These are phyloP conservation scores for Gamsiella multidivaricata DNA, from an alignment of 192 early-diverging fungal species.

Conservation along the genomic window DNA sequence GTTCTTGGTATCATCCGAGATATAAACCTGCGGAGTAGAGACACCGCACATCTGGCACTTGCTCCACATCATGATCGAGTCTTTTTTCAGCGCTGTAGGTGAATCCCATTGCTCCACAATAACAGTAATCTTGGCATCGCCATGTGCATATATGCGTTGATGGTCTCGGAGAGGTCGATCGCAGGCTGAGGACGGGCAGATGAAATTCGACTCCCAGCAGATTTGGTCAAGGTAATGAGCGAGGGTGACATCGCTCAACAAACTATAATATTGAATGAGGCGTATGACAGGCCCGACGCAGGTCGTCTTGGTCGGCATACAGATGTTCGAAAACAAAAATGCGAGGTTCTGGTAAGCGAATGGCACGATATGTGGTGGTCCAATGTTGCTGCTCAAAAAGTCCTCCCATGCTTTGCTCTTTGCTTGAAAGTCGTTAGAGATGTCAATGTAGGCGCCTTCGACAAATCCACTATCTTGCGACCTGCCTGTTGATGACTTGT, in stretches of 20 bases:
- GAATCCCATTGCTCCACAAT: slow-evolving; percentile 61
- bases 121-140: slow-evolving; percentile 80
- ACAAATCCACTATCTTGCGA: slow-evolving; percentile 54
- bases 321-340: slow-evolving; percentile 78
- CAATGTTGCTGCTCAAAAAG: slow-evolving; percentile 67
- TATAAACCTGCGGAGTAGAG: slow-evolving; percentile 75
- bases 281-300: slow-evolving; percentile 81
- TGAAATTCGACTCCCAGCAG: slow-evolving; percentile 72
- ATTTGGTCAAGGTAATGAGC: slow-evolving; percentile 90
- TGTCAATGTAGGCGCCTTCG: slow-evolving; percentile 58
- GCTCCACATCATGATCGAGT: slow-evolving; percentile 91
- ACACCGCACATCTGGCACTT: slow-evolving; percentile 80
- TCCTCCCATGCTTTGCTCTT: slow-evolving; percentile 63
- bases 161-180: slow-evolving; percentile 84
- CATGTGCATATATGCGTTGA: slow-evolving; percentile 89
- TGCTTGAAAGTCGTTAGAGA: slow-evolving; percentile 55
- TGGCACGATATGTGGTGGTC: slow-evolving; percentile 63
- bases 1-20: slow-evolving; percentile 90
- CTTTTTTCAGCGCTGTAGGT: slow-evolving; percentile 45
- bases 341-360: slow-evolving; percentile 81
- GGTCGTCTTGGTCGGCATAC: slow-evolving; percentile 67
- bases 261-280: slow-evolving; percentile 83
- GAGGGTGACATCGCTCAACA: slow-evolving; percentile 84
- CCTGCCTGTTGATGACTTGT: slow-evolving; percentile 38
- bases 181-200: slow-evolving; percentile 79